A percentile compares a stretch with the other conserved stretches of the same genome.
These are phyloP conservation scores for Penicillium cinerascens DNA, from an alignment of 495 filamentous ascomycete species.

Conservation along the genomic window DNA sequence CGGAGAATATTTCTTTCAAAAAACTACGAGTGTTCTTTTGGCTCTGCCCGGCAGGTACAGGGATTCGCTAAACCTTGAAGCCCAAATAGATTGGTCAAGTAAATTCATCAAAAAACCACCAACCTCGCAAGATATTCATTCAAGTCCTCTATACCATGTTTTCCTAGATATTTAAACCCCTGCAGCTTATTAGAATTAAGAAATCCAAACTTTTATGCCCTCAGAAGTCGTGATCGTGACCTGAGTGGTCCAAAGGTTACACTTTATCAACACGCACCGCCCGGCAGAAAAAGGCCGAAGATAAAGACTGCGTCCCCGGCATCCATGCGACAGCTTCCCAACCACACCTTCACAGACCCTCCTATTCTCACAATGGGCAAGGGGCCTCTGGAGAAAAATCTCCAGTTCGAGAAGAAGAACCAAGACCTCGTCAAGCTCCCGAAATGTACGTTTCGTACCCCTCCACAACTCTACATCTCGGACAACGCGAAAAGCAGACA, in stretches of 20 bases:
- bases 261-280: background rate
- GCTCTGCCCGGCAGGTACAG: too few species aligned
- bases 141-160: background rate
- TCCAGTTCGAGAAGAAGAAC: constrained; percentile 43
- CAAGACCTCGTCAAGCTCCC: constrained; percentile 37
- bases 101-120: background rate
- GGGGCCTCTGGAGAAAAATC: constrained; percentile 25
- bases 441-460: constrained; percentile 24
- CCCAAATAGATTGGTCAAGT: too few species aligned
- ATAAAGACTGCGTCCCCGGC: constrained; percentile 10
- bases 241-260: background rate
- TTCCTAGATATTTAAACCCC: background rate
- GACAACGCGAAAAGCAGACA: constrained; percentile 5
- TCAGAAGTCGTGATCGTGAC: background rate
- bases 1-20: too few species aligned
- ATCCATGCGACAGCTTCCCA: background rate
- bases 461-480: background rate
- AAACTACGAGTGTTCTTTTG: too few species aligned
- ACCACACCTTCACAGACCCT: background rate
- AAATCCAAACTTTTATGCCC: background rate
- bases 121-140: background rate
- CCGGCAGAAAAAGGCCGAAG: constrained; percentile 24
- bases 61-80: too few species aligned
- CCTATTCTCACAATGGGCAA: constrained; percentile 21
- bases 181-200: background rate